Evolutionary conservation across 768 basidiomycete genomes (phyloP).

Genomic region (Zangia roseola): DNA sequence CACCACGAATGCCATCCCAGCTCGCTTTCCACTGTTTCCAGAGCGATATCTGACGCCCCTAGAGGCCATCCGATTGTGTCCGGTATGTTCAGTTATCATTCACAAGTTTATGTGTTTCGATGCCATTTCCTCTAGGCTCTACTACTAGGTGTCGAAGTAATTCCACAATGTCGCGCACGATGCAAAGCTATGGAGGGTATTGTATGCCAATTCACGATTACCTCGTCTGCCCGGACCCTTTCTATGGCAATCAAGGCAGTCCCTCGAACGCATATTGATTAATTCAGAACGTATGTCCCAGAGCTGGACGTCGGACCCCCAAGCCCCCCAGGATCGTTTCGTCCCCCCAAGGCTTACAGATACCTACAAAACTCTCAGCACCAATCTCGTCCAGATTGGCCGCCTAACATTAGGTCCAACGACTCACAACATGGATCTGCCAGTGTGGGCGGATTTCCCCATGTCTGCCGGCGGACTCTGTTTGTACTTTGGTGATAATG

Average conservation of each 20-base stretch:
- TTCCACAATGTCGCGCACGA: conserved; percentile 16
- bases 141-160: conserved; percentile 24
- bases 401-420: conserved; percentile 13
- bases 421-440: conserved; percentile 17
- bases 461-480: conserved; percentile 12
- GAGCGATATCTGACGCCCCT: conserved; percentile 5
- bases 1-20: conserved; percentile 1
- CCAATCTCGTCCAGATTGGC: conserved; percentile 17
- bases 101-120: conserved; percentile 13
- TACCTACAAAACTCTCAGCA: conserved; percentile 7
- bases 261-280: conserved; percentile 16
- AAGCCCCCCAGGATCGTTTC: conserved; percentile 11
- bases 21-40: conserved; percentile 14
- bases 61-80: no score
- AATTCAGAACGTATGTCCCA: conserved; percentile 17
- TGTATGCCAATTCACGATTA: conserved; percentile 15
- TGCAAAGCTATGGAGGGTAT: conserved; percentile 14
- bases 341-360: conserved; percentile 12
- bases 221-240: conserved; percentile 25
- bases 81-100: no score
- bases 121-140: no score
- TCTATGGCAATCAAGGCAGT: conserved; percentile 18
- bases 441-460: conserved; percentile 14
- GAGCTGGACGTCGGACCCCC: conserved; percentile 24
- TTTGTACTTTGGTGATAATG: conserved; percentile 18